A percentile compares a stretch with the other conserved stretches of the same genome.
phyloP scores from a whole-genome alignment of 768 basidiomycete species.

The Collybia sordida region DNA sequence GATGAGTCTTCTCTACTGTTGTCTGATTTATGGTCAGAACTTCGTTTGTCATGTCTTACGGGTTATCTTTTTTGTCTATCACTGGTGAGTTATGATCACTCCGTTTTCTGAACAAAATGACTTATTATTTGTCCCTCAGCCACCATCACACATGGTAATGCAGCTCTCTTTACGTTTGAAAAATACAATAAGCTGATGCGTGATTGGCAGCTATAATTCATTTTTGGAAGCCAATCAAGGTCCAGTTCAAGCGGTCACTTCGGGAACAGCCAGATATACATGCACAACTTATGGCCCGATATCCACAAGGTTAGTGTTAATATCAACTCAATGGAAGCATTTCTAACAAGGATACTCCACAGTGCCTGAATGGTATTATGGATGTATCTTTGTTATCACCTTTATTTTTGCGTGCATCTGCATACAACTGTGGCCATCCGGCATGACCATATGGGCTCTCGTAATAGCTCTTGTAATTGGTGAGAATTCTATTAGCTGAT shows the following conservation, averaged over 20 bases:
- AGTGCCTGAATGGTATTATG: slow-evolving; percentile 70
- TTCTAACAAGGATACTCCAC: neutral
- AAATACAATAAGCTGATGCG: neutral
- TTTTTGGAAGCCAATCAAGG: slow-evolving; percentile 58
- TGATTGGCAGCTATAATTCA: slow-evolving; percentile 39
- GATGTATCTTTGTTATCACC: slow-evolving; percentile 48
- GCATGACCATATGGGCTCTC: slow-evolving; percentile 69
- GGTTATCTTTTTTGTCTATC: slow-evolving; percentile 62
- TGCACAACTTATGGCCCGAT: slow-evolving; percentile 55
- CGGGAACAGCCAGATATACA: slow-evolving; percentile 62
- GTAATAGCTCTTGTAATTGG: slow-evolving; percentile 49
- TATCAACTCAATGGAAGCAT: neutral
- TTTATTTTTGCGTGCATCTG: slow-evolving; percentile 62
- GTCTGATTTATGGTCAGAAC: slow-evolving; percentile 29
- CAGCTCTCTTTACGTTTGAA: neutral
- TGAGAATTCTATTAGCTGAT: slow-evolving; percentile 16
- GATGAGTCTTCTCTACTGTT: neutral
- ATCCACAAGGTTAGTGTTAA: slow-evolving; percentile 39
- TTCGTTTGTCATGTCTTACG: slow-evolving; percentile 57
- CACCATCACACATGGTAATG: slow-evolving; percentile 45
- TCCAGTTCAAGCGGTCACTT: slow-evolving; percentile 48
- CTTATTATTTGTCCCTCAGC: slow-evolving; percentile 19
- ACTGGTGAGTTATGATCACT: slow-evolving; percentile 38
- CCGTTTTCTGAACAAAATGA: neutral
- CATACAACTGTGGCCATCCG: slow-evolving; percentile 65